These are phyloP conservation scores for Wakefieldia striispora DNA, from an alignment of 768 basidiomycete species.

Conservation along the genomic window DNA sequence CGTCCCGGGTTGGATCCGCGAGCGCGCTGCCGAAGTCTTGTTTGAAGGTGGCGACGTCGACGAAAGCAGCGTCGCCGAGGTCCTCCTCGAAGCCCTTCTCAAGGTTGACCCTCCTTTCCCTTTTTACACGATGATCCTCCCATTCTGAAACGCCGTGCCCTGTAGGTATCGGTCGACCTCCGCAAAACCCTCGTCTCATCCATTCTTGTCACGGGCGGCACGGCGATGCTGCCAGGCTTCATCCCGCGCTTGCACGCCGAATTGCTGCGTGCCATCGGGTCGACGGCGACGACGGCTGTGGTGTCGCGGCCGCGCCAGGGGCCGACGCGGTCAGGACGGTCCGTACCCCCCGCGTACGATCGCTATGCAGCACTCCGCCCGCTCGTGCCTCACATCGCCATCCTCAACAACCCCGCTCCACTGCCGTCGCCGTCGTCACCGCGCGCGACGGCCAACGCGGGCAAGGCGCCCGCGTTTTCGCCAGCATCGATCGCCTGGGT, in stretches of 20 bases:
- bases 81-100: slow-evolving; percentile 72
- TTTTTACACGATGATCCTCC: neutral
- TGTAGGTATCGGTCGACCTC: slow-evolving; percentile 85
- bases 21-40: slow-evolving; percentile 85
- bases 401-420: slow-evolving; percentile 82
- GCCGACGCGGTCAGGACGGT: slow-evolving; percentile 36
- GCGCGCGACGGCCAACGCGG: slow-evolving; percentile 60
- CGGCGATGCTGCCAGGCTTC: slow-evolving; percentile 89
- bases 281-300: slow-evolving; percentile 34
- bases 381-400: slow-evolving; percentile 69
- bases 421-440: slow-evolving; percentile 44
- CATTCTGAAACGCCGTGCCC: neutral
- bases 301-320: slow-evolving; percentile 31
- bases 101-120: slow-evolving; percentile 47
- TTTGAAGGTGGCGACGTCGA: slow-evolving; percentile 91
- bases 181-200: slow-evolving; percentile 80
- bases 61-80: slow-evolving; percentile 79
- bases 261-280: slow-evolving; percentile 59
- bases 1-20: slow-evolving; percentile 94
- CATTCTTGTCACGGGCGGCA: slow-evolving; percentile 86
- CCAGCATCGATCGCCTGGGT: slow-evolving; percentile 87
- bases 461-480: slow-evolving; percentile 85
- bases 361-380: slow-evolving; percentile 73
- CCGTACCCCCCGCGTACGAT: slow-evolving; percentile 56
- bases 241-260: slow-evolving; percentile 84